Conservation (phyloP, 1,284 basidiomycete species). For the Athelia sp. region DNA sequence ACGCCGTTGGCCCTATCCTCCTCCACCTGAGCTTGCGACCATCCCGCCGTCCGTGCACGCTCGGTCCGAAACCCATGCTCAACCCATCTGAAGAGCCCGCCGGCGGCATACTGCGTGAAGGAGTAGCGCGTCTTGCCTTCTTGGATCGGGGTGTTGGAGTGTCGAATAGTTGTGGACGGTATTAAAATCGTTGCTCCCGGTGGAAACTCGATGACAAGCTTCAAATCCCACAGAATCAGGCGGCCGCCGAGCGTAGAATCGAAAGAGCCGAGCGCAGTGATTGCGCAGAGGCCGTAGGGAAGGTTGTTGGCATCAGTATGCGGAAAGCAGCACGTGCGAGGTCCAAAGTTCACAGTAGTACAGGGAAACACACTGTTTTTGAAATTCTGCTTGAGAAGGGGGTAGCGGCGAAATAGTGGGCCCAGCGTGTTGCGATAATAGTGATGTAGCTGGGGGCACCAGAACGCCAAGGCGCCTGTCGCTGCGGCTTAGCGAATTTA, state of each 20-base stretch:
- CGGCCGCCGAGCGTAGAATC: conserved; percentile 5
- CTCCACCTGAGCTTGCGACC: neutral
- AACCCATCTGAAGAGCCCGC: conserved; percentile 5
- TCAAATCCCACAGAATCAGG: too few relatives aligned
- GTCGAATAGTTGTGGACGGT: conserved; percentile 6
- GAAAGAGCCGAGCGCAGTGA: conserved; percentile 6
- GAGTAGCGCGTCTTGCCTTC: conserved; percentile 7
- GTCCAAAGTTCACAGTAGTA: neutral
- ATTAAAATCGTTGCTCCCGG: conserved; percentile 9
- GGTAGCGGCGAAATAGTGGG: neutral
- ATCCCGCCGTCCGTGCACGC: neutral
- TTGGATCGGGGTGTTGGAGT: conserved; percentile 5
- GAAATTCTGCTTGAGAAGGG: neutral
- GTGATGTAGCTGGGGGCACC: neutral
- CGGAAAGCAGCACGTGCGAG: neutral
- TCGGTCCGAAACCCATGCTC: conserved; percentile 2
- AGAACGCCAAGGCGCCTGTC: neutral
- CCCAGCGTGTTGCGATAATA: neutral
- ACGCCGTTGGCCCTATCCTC: neutral
- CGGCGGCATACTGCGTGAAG: conserved; percentile 11
- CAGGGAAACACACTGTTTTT: neutral
- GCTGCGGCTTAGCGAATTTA: neutral
- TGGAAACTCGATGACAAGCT: too few relatives aligned
- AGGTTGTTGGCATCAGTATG: conserved; percentile 1
- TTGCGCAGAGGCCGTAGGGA: neutral